These are phyloP conservation scores for Kalanchoe fedtschenkoi DNA, from an alignment of 164 flowering plant species.

Conservation along the genomic window DNA sequence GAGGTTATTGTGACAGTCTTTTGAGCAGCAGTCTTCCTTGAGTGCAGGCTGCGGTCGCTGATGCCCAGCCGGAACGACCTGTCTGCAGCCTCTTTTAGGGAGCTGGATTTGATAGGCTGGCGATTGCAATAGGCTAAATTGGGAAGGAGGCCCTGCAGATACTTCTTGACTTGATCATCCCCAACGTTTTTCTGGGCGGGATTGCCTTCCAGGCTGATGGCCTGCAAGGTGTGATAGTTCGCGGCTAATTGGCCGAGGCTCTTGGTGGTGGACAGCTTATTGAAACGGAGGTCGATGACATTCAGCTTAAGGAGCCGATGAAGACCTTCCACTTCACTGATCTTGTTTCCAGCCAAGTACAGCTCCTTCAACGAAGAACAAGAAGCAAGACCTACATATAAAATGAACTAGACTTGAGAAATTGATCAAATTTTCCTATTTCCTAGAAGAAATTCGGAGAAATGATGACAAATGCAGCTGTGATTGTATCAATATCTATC, in stretches of 20 bases:
- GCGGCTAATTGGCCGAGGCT: constrained; percentile 91
- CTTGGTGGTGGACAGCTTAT: constrained; percentile 83
- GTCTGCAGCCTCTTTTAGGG: constrained; percentile 55
- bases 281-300: constrained; percentile 76
- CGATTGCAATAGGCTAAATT: constrained; percentile 64
- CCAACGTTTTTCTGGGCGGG: constrained; percentile 93
- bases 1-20: constrained; percentile 32
- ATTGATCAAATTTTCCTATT: not conserved
- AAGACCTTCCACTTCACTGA: constrained; percentile 94
- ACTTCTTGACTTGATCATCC: constrained; percentile 78
- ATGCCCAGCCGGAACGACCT: constrained; percentile 48
- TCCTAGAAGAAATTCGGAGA: not conserved
- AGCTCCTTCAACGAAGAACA: constrained; percentile 86
- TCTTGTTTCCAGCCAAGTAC: constrained; percentile 86
- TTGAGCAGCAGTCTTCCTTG: constrained; percentile 32
- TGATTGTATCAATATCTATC: not conserved
- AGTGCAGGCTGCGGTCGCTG: constrained; percentile 45
- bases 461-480: not conserved
- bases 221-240: constrained; percentile 74
- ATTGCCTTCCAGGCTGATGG: constrained; percentile 87
- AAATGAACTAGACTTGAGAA: not conserved
- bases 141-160: constrained; percentile 66
- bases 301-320: constrained; percentile 80
- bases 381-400: constrained; percentile 58
- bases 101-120: constrained; percentile 44